Conservation (phyloP, 192 early-diverging fungal species). For the Coemansia aciculifera region DNA sequence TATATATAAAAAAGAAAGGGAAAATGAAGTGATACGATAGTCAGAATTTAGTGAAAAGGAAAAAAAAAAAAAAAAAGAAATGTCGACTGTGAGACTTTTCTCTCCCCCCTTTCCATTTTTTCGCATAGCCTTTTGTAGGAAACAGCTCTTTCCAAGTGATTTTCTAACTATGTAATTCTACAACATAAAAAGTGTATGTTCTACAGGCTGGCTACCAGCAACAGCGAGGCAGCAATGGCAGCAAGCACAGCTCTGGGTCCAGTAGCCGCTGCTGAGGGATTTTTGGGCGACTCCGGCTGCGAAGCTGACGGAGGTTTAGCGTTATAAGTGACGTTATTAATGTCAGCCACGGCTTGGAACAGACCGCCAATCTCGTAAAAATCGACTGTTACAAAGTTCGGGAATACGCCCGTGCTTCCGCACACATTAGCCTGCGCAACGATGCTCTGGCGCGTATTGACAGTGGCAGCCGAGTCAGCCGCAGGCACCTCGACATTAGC, state of each 20-base stretch:
- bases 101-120: not conserved
- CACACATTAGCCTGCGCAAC: constrained; percentile 61
- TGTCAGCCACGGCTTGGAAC: constrained; percentile 53
- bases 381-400: constrained; percentile 74
- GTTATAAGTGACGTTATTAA: constrained; percentile 53
- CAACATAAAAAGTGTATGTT: not conserved
- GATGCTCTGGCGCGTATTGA: constrained; percentile 60
- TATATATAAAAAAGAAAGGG: not conserved
- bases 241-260: not conserved
- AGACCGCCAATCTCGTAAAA: constrained; percentile 67
- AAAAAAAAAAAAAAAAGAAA: no score
- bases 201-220: not conserved
- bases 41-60: not conserved
- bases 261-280: not conserved
- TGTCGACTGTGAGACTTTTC: not conserved
- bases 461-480: constrained; percentile 48
- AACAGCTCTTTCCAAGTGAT: not conserved
- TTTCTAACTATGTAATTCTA: not conserved
- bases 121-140: not conserved
- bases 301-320: not conserved
- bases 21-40: not conserved
- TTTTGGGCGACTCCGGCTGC: not conserved
- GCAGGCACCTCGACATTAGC: constrained; percentile 57
- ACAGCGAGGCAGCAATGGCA: constrained; percentile 6
- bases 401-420: constrained; percentile 36